Conservation (phyloP, 1,284 basidiomycete species). For the Fomitopsis pinicola region DNA sequence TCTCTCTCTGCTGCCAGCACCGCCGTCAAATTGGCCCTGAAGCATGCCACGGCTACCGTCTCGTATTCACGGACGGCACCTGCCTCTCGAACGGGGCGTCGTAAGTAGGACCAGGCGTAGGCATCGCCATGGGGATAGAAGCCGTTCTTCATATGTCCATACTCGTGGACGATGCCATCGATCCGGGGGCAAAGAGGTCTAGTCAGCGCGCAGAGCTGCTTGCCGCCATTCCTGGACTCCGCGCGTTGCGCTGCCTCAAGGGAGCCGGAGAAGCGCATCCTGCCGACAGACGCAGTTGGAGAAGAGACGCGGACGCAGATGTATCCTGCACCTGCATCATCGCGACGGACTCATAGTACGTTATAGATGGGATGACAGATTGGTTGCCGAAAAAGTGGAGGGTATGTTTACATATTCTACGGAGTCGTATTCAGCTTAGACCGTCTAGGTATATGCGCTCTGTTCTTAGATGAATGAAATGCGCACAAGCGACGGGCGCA, state of each 20-base stretch:
- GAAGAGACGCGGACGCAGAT: neutral
- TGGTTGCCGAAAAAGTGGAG: slow-evolving; percentile 1
- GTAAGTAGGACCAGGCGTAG: neutral
- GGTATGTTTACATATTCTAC: neutral
- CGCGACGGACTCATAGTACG: slow-evolving; percentile 1
- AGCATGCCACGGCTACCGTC: neutral
- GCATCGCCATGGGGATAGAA: neutral
- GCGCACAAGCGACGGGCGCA: neutral
- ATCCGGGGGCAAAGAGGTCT: neutral
- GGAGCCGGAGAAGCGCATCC: neutral
- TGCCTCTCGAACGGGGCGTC: slow-evolving; percentile 1
- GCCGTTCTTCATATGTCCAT: neutral
- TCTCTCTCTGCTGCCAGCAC: neutral
- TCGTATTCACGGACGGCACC: slow-evolving; percentile 5
- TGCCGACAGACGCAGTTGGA: neutral
- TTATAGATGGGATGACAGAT: slow-evolving; percentile 1
- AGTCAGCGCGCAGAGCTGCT: slow-evolving; percentile 4
- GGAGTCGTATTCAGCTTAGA: neutral
- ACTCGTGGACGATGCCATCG: neutral
- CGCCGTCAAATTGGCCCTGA: neutral
- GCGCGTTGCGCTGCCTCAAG: neutral
- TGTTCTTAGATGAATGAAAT: neutral
- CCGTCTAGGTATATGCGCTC: neutral
- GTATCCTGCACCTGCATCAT: neutral
- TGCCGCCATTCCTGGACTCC: neutral